Evolutionary conservation across 352 stramenopile species (phyloP).

Genomic region (Phytophthora boehmeriae): DNA sequence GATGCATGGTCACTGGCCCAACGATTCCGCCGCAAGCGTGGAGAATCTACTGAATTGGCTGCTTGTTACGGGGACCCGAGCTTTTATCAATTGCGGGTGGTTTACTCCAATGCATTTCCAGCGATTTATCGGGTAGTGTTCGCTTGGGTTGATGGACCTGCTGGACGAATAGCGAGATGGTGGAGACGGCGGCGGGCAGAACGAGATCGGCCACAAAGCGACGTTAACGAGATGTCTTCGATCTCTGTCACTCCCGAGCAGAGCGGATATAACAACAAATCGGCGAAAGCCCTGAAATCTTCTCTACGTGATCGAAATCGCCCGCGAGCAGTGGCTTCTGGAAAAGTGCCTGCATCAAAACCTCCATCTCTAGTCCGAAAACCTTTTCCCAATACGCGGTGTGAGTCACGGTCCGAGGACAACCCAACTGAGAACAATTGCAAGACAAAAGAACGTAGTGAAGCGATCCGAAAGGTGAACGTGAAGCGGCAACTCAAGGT

Average conservation of each 20-base stretch:
- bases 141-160: slow-evolving; percentile 39
- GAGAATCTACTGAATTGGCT: slow-evolving; percentile 1
- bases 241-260: not conserved
- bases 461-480: not conserved
- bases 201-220: slow-evolving; percentile 1
- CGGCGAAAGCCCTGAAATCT: not conserved
- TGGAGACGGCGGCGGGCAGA: slow-evolving; percentile 27
- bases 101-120: slow-evolving; percentile 39
- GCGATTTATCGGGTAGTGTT: slow-evolving; percentile 45
- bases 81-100: slow-evolving; percentile 39
- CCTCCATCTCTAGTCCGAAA: slow-evolving; percentile 15
- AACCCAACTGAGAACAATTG: not conserved
- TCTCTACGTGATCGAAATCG: not conserved
- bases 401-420: not conserved
- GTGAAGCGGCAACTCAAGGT: not conserved
- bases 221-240: not conserved
- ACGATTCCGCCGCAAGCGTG: slow-evolving; percentile 11
- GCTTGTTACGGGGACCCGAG: slow-evolving; percentile 25
- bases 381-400: slow-evolving; percentile 1
- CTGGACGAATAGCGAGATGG: slow-evolving; percentile 35
- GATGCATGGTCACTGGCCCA: slow-evolving; percentile 41
- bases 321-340: slow-evolving; percentile 7
- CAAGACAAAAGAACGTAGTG: not conserved
- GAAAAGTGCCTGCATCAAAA: slow-evolving; percentile 10
- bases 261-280: slow-evolving; percentile 17